Percentiles rank a stretch among this genome's conserved stretches.
These are phyloP conservation scores for Schizophyllum amplum DNA, from an alignment of 1,284 basidiomycete genomes.

Conservation along the genomic window DNA sequence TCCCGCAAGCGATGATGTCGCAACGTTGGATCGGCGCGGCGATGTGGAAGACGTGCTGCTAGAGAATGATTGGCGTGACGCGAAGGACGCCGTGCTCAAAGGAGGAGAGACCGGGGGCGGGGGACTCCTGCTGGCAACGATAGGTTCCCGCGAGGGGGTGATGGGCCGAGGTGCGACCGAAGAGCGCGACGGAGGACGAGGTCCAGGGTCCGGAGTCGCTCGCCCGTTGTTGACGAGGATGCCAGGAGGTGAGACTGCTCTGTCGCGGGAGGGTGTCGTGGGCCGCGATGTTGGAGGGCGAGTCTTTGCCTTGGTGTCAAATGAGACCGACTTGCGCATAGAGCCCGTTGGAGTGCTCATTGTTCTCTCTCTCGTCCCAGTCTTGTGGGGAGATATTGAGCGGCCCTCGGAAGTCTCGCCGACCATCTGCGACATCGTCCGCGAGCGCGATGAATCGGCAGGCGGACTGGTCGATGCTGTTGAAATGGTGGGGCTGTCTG, in stretches of 20 bases:
- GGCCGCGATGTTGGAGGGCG: background rate
- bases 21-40: slow-evolving; percentile 14
- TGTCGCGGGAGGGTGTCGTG: background rate
- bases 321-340: background rate
- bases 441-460: background rate
- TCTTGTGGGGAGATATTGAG: slow-evolving; percentile 23
- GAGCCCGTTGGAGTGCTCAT: slow-evolving; percentile 25
- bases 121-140: slow-evolving; percentile 12
- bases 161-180: slow-evolving; percentile 1
- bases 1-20: slow-evolving; percentile 43
- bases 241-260: background rate
- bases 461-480: slow-evolving; percentile 11
- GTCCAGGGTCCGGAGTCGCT: background rate
- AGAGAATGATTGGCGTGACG: slow-evolving; percentile 6
- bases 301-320: background rate
- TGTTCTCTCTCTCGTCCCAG: slow-evolving; percentile 31
- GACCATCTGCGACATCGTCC: background rate
- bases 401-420: slow-evolving; percentile 15
- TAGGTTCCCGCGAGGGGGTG: slow-evolving; percentile 6
- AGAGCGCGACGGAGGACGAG: background rate
- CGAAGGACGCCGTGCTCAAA: slow-evolving; percentile 13
- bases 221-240: background rate
- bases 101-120: slow-evolving; percentile 9
- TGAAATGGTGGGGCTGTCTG: slow-evolving; percentile 6
- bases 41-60: slow-evolving; percentile 19